Evolutionary conservation across 371 early-diverging fungal species (phyloP).

Genomic region (Mucor sp.): DNA sequence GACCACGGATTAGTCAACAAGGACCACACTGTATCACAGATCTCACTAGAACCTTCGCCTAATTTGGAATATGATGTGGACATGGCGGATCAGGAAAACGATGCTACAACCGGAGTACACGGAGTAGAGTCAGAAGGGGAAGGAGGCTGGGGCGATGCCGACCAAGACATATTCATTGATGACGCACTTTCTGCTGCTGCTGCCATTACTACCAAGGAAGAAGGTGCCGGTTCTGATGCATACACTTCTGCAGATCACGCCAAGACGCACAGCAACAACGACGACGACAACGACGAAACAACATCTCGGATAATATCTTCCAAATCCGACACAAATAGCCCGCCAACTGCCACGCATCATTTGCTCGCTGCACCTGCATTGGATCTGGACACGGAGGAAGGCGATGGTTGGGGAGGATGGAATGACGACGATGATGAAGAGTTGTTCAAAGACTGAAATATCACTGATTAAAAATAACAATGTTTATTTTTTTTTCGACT

Average conservation of each 20-base stretch:
- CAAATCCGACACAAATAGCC: background rate
- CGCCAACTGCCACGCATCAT: background rate
- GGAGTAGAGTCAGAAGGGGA: background rate
- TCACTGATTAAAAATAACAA: background rate
- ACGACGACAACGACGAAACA: background rate
- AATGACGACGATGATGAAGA: conserved; percentile 20
- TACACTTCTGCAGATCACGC: background rate
- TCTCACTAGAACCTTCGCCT: background rate
- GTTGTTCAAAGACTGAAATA: conserved; percentile 11
- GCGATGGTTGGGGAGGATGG: conserved; percentile 25
- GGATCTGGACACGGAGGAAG: conserved; percentile 10
- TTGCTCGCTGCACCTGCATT: conserved; percentile 1
- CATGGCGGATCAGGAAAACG: background rate
- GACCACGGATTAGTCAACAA: background rate
- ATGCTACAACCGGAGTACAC: background rate
- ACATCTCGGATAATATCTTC: background rate
- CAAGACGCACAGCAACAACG: background rate
- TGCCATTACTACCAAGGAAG: background rate
- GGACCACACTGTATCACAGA: background rate
- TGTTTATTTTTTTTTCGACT: background rate
- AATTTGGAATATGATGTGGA: conserved; percentile 7
- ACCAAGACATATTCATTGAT: conserved; percentile 19
- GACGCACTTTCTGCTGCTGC: conserved; percentile 4
- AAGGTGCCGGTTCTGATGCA: background rate
- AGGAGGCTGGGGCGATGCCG: conserved; percentile 25